phyloP scores from a whole-genome alignment of 2,329 filamentous ascomycete species.

The Fusarium protoensiforme region DNA sequence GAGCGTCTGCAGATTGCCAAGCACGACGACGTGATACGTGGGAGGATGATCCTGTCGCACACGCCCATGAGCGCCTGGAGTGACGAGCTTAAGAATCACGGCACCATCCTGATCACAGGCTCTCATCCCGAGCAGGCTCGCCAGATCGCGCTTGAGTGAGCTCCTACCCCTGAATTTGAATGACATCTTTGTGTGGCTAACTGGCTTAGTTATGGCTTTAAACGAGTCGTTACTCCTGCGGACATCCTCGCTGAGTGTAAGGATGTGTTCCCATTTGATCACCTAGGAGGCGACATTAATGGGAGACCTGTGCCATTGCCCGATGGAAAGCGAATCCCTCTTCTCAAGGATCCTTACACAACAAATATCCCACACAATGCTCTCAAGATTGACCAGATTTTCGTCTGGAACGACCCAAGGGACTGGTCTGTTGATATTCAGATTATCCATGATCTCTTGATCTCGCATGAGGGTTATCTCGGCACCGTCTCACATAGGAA shows the following conservation, averaged over 20 bases:
- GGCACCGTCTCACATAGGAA: constrained; percentile 84
- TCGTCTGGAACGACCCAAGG: constrained; percentile 94
- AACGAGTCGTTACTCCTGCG: constrained; percentile 83
- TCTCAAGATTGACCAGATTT: constrained; percentile 87
- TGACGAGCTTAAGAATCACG: constrained; percentile 48
- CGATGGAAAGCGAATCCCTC: constrained; percentile 47
- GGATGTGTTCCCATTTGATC: constrained; percentile 84
- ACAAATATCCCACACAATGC: constrained; percentile 52
- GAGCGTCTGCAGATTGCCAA: constrained; percentile 46
- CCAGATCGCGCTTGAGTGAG: constrained; percentile 74
- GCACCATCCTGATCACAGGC: constrained; percentile 78
- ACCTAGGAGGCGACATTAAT: constrained; percentile 46
- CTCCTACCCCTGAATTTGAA: constrained; percentile 4
- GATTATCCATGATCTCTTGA: constrained; percentile 83
- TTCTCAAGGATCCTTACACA: constrained; percentile 45
- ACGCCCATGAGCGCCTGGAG: constrained; percentile 80
- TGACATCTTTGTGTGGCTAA: constrained; percentile 21
- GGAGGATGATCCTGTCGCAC: constrained; percentile 78
- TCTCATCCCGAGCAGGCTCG: constrained; percentile 75
- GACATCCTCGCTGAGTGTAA: constrained; percentile 83
- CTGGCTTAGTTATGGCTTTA: constrained; percentile 73
- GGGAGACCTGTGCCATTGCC: constrained; percentile 44
- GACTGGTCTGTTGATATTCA: constrained; percentile 95
- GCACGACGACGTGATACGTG: constrained; percentile 48
- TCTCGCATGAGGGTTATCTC: constrained; percentile 81